phyloP scores from a whole-genome alignment of 768 basidiomycete species.

The Suillus americanus region DNA sequence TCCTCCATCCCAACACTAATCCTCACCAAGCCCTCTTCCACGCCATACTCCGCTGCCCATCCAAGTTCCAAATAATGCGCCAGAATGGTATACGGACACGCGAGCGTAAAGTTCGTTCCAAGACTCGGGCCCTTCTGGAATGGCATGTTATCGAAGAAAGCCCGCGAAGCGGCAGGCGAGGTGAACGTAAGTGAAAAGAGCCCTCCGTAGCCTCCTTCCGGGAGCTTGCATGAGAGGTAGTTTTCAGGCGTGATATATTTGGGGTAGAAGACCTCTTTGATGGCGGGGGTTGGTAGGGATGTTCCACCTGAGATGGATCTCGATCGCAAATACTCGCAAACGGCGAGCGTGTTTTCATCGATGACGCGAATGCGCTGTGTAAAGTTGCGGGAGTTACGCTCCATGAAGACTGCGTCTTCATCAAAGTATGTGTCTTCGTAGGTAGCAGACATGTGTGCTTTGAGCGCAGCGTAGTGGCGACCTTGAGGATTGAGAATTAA shows the following conservation, averaged over 20 bases:
- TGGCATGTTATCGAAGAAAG: conserved; percentile 82
- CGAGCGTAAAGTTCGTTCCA: conserved; percentile 95
- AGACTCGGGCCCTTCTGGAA: conserved; percentile 90
- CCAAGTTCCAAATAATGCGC: conserved; percentile 89
- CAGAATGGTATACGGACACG: conserved; percentile 90
- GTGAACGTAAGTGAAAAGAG: conserved; percentile 88
- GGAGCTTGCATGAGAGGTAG: conserved; percentile 69
- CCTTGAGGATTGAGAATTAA: conserved; percentile 84
- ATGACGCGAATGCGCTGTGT: conserved; percentile 68
- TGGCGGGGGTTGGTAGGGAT: conserved; percentile 35
- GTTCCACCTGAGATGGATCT: conserved; percentile 47
- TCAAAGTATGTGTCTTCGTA: conserved; percentile 89
- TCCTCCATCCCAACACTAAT: conserved; percentile 94
- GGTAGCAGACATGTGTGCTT: conserved; percentile 48
- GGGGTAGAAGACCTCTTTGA: conserved; percentile 90
- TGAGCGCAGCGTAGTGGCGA: conserved; percentile 67
- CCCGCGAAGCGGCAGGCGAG: conserved; percentile 58
- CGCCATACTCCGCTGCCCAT: conserved; percentile 88
- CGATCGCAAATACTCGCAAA: conserved; percentile 76
- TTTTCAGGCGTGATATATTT: conserved; percentile 72
- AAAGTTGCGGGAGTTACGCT: conserved; percentile 97
- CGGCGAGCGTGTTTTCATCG: conserved; percentile 77
- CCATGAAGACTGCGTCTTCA: conserved; percentile 95
- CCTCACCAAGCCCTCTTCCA: conserved; percentile 81
- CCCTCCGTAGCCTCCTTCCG: conserved; percentile 70